phyloP scores from a whole-genome alignment of 1,139 yeast genomes.

The Candida sanyaensis region DNA sequence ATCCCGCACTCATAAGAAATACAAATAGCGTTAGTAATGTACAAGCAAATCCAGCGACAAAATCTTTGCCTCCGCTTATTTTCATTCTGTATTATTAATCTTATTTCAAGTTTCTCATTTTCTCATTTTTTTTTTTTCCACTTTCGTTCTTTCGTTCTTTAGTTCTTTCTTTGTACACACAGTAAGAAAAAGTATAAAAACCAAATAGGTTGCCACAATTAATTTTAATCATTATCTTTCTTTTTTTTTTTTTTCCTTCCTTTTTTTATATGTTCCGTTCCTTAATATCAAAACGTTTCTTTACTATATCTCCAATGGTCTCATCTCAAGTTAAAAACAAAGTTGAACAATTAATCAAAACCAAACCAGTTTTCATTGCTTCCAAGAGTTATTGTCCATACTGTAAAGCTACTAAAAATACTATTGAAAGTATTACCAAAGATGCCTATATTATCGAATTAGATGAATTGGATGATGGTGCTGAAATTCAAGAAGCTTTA shows the following conservation, averaged over 20 bases:
- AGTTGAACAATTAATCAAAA: conserved; percentile 65
- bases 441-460: conserved; percentile 69
- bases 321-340: conserved; percentile 55
- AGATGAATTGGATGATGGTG: conserved; percentile 48
- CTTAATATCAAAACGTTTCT: conserved; percentile 2
- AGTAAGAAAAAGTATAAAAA: neutral
- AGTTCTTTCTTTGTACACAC: too few relatives aligned
- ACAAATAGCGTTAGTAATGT: too few relatives aligned
- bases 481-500: conserved; percentile 74
- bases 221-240: neutral
- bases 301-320: conserved; percentile 25
- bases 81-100: neutral
- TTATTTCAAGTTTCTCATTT: neutral
- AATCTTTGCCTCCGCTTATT: neutral
- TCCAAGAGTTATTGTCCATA: conserved; percentile 77
- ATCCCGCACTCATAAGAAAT: neutral
- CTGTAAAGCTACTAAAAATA: conserved; percentile 64
- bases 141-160: too few relatives aligned
- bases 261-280: neutral
- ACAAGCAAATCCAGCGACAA: too few relatives aligned
- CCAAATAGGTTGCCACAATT: neutral
- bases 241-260: too few relatives aligned
- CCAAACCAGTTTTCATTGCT: conserved; percentile 78
- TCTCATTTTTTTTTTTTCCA: too few relatives aligned
- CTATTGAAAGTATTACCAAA: conserved; percentile 50